A percentile compares a stretch with the other conserved stretches of the same genome.
phyloP scores from a whole-genome alignment of 257 asterid species.

The Solanum lycopersicoides region DNA sequence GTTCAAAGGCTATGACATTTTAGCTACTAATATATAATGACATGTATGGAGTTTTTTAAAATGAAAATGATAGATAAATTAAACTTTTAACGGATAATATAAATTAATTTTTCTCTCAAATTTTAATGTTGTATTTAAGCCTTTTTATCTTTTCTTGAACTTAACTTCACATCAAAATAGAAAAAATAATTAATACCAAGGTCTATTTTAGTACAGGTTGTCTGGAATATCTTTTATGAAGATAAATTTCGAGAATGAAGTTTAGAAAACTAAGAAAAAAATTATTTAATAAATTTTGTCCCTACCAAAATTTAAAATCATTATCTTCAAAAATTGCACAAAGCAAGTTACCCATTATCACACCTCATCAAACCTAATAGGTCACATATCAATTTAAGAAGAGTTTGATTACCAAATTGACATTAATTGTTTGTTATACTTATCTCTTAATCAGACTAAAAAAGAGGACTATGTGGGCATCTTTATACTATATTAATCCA shows the following conservation, averaged over 20 bases:
- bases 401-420: background rate
- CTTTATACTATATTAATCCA: background rate
- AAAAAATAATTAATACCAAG: no score
- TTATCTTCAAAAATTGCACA: background rate
- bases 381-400: background rate
- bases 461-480: background rate
- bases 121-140: no score
- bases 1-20: no score
- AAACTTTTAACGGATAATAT: no score
- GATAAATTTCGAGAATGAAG: background rate
- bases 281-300: background rate
- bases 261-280: background rate
- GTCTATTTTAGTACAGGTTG: background rate
- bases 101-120: no score
- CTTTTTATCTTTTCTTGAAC: no score
- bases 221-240: background rate
- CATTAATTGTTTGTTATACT: background rate
- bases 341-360: background rate
- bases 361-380: background rate
- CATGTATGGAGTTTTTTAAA: no score
- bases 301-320: background rate
- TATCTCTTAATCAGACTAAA: background rate
- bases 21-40: no score
- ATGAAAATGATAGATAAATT: background rate
- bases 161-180: no score